Evolutionary conservation across 78 protist species (phyloP), one percentile per base, ranked within the genome.

Genomic region (Dictyostelium intermedium): DNA sequence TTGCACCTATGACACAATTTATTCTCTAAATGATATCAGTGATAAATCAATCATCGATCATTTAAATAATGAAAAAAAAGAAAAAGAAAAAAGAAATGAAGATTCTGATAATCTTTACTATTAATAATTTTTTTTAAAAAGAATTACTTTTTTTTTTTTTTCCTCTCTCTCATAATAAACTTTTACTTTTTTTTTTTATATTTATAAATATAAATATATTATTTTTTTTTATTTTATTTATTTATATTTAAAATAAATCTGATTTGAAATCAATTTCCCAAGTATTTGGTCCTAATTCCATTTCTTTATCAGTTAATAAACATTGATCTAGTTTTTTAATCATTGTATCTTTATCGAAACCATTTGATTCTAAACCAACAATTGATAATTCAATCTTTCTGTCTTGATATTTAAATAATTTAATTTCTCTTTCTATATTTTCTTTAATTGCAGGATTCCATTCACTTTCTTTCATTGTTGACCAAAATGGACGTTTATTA

Each of bases 351-450:
- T 20, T 25, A 27, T n/a, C 27, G 23, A 47, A 35, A 8, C 34
- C 35, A 10, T 78, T 69, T 6, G 69, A 13, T 34, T 78, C 70
- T 20, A 35, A 34, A 9, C 83, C 93, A 56, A 89, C 47, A 23
- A 80, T 80, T 9, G 93, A 80, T 18, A 89, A 37, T 56, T 89
- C 93, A 10, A 47, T 80, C 66, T 78, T 80, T 69, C 93, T 89
- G 45, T 89, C 93, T 80, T 80, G 87, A 80, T 89, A 89, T 27
- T 56, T 89, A 73, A 66, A 66, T 25, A 80, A 56, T 47, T 41
- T 69, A 34, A 89, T 89, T 30, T 89, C 93, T 50, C 82, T 89
- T 25, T 89, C 70, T 16, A 89, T 89, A 9, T 56, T 32, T 70
- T 89, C 86, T 69, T 80, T 69, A 10, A 63, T 39, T 16, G 30